phyloP scores from a whole-genome alignment of 257 asterid genomes.

The Fraxinus quadrangulata region DNA sequence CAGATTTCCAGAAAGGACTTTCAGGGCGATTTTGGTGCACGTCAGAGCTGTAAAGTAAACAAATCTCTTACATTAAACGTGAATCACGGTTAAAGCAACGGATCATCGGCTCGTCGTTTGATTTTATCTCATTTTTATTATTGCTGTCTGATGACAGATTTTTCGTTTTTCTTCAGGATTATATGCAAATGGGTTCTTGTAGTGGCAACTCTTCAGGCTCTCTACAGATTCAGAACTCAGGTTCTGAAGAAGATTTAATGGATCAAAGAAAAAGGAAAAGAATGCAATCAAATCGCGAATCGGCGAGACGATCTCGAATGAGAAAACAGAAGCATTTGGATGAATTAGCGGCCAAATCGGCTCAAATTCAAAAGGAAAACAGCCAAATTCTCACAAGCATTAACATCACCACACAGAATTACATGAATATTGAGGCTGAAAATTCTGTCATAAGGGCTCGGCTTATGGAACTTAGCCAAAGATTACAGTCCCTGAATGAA shows the following conservation, averaged over 20 bases:
- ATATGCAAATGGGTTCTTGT: conserved; percentile 56
- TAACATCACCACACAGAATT: conserved; percentile 47
- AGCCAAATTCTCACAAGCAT: conserved; percentile 41
- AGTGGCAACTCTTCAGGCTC: conserved; percentile 71
- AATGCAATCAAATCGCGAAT: conserved; percentile 88
- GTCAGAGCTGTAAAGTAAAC: not conserved
- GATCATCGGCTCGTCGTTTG: not conserved
- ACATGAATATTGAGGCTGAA: conserved; percentile 57
- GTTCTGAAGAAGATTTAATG: conserved; percentile 52
- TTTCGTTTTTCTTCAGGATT: not conserved
- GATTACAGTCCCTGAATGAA: conserved; percentile 65
- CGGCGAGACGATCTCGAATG: conserved; percentile 87
- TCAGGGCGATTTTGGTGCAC: not conserved
- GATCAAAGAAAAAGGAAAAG: conserved; percentile 74
- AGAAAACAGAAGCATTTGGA: conserved; percentile 85
- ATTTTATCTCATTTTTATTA: no score
- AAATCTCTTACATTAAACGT: not conserved
- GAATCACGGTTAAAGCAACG: not conserved
- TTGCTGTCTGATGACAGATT: not conserved
- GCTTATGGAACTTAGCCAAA: conserved; percentile 67
- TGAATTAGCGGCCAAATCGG: conserved; percentile 55
- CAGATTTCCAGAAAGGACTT: no score
- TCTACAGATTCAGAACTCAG: conserved; percentile 46
- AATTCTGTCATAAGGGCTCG: conserved; percentile 79
- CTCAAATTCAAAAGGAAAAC: conserved; percentile 61